Evolutionary conservation across 495 filamentous ascomycete genomes (phyloP), one percentile per base, ranked within the genome.

Genomic region (Penicillium nucicola): DNA sequence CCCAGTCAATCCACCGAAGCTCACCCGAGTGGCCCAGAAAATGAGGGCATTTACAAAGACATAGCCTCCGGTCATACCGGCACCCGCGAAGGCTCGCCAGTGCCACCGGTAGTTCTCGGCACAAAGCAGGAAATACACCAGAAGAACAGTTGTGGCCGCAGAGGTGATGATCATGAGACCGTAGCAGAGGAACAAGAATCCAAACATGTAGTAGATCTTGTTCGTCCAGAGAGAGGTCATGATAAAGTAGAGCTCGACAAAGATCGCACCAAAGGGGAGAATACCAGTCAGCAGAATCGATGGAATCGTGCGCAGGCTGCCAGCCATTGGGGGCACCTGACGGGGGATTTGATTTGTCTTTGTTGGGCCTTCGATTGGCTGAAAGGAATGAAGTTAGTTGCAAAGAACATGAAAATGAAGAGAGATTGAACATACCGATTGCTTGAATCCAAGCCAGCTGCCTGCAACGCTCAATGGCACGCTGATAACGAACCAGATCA

Each of bases 201-300:
- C 93, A 58, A 98, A 98, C 93, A 98, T 98, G 77, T 98, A 98
- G 77, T 98, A 98, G 48, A 98, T 89, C 75, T 92, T 92, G 76
- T 84, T 88, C 68, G 90, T 92, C 93, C 93, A 98, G 62, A 98
- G 89, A 9, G 86, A 91, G 70, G 84, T 92, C 88, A 97, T 93
- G 72, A 98, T 96, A 70, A 96, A 96, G 79, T 93, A 96, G 12
- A 98, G 84, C 69, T 98, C 95, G 34, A 97, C 90, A 53, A 95
- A 96, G 70, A 98, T 97, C 38, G 93, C 91, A 38, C 86, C 89
- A 58, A 98, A 98, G 10, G 95, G 95, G 12, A 97, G 77, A 42
- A 97, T 84, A 28, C 93, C 95, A 17, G 90, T 92, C 20, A 96
- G 76, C 20, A 96, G 77, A 78, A 95, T 88, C 42, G 87, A 92